A percentile compares a stretch with the other conserved stretches of the same genome.
Evolutionary conservation across 2,329 filamentous ascomycete genomes (phyloP).

Genomic region (Trichoderma atroviride): DNA sequence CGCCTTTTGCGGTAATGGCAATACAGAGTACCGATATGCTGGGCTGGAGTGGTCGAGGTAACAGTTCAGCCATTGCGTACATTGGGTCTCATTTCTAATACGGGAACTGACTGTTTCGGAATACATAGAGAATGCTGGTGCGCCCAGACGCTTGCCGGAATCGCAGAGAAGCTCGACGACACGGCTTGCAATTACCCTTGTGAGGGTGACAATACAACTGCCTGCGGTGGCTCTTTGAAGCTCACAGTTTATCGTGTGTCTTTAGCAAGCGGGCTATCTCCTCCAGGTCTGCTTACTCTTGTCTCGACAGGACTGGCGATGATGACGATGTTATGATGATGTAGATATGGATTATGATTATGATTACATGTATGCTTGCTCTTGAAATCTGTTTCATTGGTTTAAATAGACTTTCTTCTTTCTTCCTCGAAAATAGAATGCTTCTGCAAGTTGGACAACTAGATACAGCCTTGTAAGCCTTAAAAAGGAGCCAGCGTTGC

Average conservation of each 20-base stretch:
- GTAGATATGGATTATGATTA: not conserved
- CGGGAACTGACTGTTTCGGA: not conserved
- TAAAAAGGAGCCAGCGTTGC: not conserved
- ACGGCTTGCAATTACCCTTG: slow-evolving; percentile 55
- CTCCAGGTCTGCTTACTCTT: not conserved
- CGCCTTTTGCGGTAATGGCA: slow-evolving; percentile 50
- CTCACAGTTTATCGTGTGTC: slow-evolving; percentile 49
- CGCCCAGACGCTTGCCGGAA: slow-evolving; percentile 50
- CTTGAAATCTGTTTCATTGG: not conserved
- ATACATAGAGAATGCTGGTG: slow-evolving; percentile 62
- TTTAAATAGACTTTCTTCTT: not conserved
- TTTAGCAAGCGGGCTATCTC: not conserved
- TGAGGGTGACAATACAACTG: slow-evolving; percentile 53
- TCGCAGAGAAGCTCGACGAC: slow-evolving; percentile 52
- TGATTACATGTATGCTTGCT: not conserved
- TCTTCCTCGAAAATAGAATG: not conserved
- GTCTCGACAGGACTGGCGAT: not conserved
- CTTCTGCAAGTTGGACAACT: not conserved
- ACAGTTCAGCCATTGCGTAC: slow-evolving; percentile 24
- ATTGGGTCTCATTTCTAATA: not conserved
- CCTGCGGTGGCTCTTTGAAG: slow-evolving; percentile 58
- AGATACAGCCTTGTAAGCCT: not conserved
- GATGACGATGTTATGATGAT: not conserved
- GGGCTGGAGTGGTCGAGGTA: slow-evolving; percentile 58
- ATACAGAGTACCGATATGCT: slow-evolving; percentile 50